These are phyloP conservation scores for Cutaneotrichosporon cutaneum DNA, from an alignment of 1,284 basidiomycete genomes.

Conservation along the genomic window DNA sequence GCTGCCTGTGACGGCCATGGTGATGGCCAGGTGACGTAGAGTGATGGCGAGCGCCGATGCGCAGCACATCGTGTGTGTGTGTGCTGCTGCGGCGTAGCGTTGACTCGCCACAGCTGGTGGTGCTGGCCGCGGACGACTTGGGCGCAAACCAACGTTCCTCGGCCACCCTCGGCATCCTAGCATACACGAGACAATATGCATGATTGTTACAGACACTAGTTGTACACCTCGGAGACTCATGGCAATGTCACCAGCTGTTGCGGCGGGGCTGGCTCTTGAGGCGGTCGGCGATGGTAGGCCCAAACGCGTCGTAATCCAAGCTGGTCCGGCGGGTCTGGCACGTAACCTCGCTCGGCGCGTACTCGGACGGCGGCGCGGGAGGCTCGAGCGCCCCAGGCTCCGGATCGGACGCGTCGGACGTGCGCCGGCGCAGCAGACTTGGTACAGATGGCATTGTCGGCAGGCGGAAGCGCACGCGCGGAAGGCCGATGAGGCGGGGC, in stretches of 20 bases:
- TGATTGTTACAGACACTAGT: neutral
- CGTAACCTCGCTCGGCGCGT: neutral
- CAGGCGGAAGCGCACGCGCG: slow-evolving; percentile 3
- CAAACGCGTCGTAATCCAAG: slow-evolving; percentile 2
- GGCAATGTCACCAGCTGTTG: neutral
- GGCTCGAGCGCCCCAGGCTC: neutral
- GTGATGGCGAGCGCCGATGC: neutral
- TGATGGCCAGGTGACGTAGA: neutral
- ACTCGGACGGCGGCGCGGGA: neutral
- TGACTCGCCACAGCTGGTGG: too few relatives aligned
- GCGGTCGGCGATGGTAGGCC: neutral
- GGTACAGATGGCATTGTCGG: neutral
- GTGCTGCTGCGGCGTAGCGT: too few relatives aligned
- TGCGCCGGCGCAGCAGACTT: neutral
- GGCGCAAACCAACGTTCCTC: too few relatives aligned
- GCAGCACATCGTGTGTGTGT: neutral
- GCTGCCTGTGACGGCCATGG: too few relatives aligned
- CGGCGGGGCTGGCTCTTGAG: neutral
- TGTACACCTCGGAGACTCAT: neutral
- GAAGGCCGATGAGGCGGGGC: neutral
- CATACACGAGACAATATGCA: neutral
- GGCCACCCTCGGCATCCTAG: too few relatives aligned
- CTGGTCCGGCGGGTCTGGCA: slow-evolving; percentile 3
- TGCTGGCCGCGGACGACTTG: too few relatives aligned
- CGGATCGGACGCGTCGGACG: neutral